These are phyloP conservation scores for Penicillium sp. DNA, from an alignment of 2,329 filamentous ascomycete genomes.

Conservation along the genomic window DNA sequence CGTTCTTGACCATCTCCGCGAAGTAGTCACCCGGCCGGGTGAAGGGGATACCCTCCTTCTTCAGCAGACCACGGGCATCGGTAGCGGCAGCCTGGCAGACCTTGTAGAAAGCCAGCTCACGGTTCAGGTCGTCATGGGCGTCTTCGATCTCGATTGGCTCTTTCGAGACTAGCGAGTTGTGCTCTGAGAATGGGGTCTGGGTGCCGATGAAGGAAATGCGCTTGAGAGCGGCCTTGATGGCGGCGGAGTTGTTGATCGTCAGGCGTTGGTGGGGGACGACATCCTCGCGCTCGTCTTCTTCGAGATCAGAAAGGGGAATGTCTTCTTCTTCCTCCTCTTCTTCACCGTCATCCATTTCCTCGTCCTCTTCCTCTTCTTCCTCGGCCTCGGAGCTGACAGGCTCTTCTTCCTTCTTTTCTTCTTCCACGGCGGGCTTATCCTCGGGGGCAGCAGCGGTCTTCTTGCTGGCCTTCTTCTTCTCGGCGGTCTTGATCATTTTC, in stretches of 20 bases:
- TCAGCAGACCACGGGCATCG: slow-evolving; percentile 71
- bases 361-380: slow-evolving; percentile 35
- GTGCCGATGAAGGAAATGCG: slow-evolving; percentile 61
- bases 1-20: slow-evolving; percentile 97
- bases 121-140: slow-evolving; percentile 85
- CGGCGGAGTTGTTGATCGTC: slow-evolving; percentile 95
- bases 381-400: slow-evolving; percentile 33
- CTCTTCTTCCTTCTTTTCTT: slow-evolving; percentile 41
- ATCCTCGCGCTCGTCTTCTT: slow-evolving; percentile 81
- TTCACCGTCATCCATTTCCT: slow-evolving; percentile 56
- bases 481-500: slow-evolving; percentile 59
- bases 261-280: slow-evolving; percentile 87
- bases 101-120: slow-evolving; percentile 90
- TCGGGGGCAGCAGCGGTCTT: slow-evolving; percentile 27
- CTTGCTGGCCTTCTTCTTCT: slow-evolving; percentile 47
- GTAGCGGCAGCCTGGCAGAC: slow-evolving; percentile 81
- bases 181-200: slow-evolving; percentile 75
- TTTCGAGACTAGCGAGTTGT: slow-evolving; percentile 73
- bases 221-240: slow-evolving; percentile 76
- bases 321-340: slow-evolving; percentile 80
- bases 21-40: slow-evolving; percentile 93
- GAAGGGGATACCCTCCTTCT: slow-evolving; percentile 82
- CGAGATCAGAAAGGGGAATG: slow-evolving; percentile 82
- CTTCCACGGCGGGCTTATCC: slow-evolving; percentile 23
- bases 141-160: slow-evolving; percentile 75